Conservation (phyloP, 163 green algal species). For the Dunaliella salina region DNA sequence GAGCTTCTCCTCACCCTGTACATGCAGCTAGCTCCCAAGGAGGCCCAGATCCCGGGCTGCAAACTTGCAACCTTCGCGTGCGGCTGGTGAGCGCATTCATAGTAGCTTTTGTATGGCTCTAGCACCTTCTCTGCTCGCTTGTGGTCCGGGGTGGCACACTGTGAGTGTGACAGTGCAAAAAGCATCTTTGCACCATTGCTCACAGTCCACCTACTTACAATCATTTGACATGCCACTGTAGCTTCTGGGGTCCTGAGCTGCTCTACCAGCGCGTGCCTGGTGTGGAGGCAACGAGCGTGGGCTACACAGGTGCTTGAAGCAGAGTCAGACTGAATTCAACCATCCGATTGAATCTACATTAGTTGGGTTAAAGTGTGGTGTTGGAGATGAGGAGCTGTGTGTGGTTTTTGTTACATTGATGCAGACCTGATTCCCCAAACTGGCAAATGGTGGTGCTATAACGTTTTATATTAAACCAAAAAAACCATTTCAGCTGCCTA, state of each 20-base stretch:
- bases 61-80: slow-evolving; percentile 42
- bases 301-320: slow-evolving; percentile 52
- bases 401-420: no score
- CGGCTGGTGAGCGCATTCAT: slow-evolving; percentile 26
- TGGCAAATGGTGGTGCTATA: no score
- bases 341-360: no score
- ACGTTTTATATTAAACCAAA: no score
- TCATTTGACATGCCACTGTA: not conserved
- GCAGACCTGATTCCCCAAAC: no score
- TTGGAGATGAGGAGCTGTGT: no score
- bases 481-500: no score
- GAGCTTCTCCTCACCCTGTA: not conserved
- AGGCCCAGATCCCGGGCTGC: slow-evolving; percentile 31
- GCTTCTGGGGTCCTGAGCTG: slow-evolving; percentile 82
- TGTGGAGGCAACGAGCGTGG: slow-evolving; percentile 63
- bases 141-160: not conserved
- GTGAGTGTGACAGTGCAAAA: no score
- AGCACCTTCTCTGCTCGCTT: not conserved
- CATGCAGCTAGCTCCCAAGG: slow-evolving; percentile 32
- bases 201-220: no score
- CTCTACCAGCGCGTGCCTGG: slow-evolving; percentile 73
- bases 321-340: not conserved
- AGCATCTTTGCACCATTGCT: no score
- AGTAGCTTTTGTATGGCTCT: not conserved
- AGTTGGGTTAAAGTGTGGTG: no score